These are phyloP conservation scores for Dryas octopetala DNA, from an alignment of 306 rosid genomes.

Conservation along the genomic window DNA sequence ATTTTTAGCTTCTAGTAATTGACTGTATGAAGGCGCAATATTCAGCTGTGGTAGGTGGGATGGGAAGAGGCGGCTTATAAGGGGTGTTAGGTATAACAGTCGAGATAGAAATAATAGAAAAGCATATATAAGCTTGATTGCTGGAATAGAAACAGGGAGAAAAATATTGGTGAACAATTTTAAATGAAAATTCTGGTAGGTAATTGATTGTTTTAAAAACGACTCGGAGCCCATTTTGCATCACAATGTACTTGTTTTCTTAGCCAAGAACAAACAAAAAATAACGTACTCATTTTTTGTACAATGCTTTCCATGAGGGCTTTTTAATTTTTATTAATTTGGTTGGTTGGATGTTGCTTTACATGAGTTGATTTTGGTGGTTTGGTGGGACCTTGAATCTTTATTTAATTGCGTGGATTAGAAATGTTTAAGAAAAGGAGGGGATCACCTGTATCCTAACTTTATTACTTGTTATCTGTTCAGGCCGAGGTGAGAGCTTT, in stretches of 20 bases:
- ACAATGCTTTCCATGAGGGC: not conserved
- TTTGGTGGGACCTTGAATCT: not conserved
- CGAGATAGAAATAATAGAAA: not conserved
- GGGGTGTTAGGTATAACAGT: conserved; percentile 9
- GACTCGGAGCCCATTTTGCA: not conserved
- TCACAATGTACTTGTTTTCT: not conserved
- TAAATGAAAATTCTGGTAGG: not conserved
- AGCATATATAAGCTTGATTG: not conserved
- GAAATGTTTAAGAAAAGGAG: not conserved
- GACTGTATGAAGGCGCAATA: not conserved
- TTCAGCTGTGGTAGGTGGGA: conserved; percentile 6
- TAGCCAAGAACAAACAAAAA: not conserved
- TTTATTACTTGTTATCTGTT: not conserved
- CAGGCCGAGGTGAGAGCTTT: conserved; percentile 99
- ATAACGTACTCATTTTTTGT: not conserved
- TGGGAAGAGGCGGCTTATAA: not conserved
- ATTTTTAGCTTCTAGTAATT: not conserved
- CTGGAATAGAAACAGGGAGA: not conserved
- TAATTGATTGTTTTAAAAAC: not conserved
- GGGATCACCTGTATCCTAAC: not conserved
- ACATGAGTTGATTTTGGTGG: not conserved
- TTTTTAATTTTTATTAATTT: not conserved
- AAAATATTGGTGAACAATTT: not conserved
- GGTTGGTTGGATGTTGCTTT: conserved; percentile 5
- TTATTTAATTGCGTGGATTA: not conserved